Conservation (phyloP, 257 asterid genomes). For the Solanum neorickii region DNA sequence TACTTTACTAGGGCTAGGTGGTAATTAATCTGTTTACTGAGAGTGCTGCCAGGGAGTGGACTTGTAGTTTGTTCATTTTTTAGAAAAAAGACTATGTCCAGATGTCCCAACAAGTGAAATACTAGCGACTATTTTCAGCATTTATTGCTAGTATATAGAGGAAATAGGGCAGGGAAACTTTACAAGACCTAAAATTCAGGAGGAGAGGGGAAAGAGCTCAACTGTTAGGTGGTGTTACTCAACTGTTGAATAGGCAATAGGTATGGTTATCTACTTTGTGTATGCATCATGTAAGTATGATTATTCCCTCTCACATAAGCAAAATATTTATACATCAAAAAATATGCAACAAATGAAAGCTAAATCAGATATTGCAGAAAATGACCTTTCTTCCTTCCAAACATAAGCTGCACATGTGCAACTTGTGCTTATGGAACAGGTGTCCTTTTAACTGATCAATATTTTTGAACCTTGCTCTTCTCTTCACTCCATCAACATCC, state of each 20-base stretch:
- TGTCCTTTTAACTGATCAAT: conserved; percentile 91
- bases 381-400: conserved; percentile 93
- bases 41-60: neutral
- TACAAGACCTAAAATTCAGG: neutral
- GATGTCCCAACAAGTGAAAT: neutral
- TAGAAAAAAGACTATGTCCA: neutral
- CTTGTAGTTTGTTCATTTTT: neutral
- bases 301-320: neutral
- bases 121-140: neutral
- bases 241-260: neutral
- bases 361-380: neutral
- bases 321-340: neutral
- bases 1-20: neutral
- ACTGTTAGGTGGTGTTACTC: neutral
- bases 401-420: conserved; percentile 91
- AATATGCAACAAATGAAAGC: neutral
- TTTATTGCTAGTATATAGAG: neutral
- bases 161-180: neutral
- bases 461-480: conserved; percentile 54
- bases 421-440: conserved; percentile 66
- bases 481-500: conserved; percentile 40
- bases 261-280: neutral
- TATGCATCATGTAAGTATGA: neutral
- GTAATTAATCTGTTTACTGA: neutral
- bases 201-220: neutral